These are phyloP conservation scores for Boechera divaricarpa DNA, from an alignment of 345 rosid genomes.

Conservation along the genomic window DNA sequence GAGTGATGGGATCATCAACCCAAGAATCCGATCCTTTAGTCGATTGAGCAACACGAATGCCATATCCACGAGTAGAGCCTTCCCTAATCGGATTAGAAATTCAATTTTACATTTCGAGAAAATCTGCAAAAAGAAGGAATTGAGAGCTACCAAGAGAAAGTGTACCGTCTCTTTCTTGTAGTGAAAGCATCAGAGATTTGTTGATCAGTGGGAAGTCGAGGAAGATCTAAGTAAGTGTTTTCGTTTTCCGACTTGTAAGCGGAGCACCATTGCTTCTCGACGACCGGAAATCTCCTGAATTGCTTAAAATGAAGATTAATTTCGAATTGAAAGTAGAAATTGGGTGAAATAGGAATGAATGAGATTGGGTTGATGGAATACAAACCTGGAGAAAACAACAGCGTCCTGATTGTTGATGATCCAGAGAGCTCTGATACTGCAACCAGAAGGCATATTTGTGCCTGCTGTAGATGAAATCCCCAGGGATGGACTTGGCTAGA, in stretches of 20 bases:
- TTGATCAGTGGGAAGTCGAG: slow-evolving; percentile 70
- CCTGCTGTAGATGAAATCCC: too few relatives aligned
- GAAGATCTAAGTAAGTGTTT: slow-evolving; percentile 46
- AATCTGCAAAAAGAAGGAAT: neutral
- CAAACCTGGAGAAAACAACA: slow-evolving; percentile 85
- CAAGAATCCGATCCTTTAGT: slow-evolving; percentile 83
- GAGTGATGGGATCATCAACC: slow-evolving; percentile 94
- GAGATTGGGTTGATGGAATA: slow-evolving; percentile 2
- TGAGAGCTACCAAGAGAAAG: neutral
- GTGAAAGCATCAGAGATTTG: slow-evolving; percentile 65
- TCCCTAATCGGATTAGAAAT: slow-evolving; percentile 55
- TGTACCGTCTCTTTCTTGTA: slow-evolving; percentile 66
- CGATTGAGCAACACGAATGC: slow-evolving; percentile 73
- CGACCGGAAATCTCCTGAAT: slow-evolving; percentile 84
- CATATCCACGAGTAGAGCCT: slow-evolving; percentile 80
- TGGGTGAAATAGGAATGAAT: slow-evolving; percentile 8
- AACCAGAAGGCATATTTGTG: slow-evolving; percentile 58
- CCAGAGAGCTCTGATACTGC: slow-evolving; percentile 93
- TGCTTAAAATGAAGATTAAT: neutral
- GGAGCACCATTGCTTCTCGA: slow-evolving; percentile 76
- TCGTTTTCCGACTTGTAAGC: slow-evolving; percentile 61
- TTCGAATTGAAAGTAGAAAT: neutral
- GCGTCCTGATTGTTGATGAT: slow-evolving; percentile 73
- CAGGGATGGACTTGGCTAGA: too few relatives aligned
- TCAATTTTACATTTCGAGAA: slow-evolving; percentile 3